These are phyloP conservation scores for Hsuehochloa calcarea DNA, from an alignment of 176 grass and related monocot genomes.

Conservation along the genomic window DNA sequence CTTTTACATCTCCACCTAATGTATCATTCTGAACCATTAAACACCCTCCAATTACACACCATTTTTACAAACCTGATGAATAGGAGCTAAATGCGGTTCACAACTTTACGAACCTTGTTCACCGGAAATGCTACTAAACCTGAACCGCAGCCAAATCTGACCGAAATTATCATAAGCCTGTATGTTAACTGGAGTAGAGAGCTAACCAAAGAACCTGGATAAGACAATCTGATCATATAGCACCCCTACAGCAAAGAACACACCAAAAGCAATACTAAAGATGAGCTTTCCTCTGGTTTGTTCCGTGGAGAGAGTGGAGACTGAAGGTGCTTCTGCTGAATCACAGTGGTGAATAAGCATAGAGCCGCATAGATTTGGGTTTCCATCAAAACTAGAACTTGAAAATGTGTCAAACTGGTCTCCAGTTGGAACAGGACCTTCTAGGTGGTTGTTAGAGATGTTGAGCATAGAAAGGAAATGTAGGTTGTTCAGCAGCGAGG, in stretches of 20 bases:
- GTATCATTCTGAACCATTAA: too few relatives aligned
- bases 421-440: conserved; percentile 24
- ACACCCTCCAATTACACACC: too few relatives aligned
- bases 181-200: not conserved
- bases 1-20: too few relatives aligned
- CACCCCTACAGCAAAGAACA: not conserved
- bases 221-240: conserved; percentile 6
- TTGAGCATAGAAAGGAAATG: conserved; percentile 45
- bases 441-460: conserved; percentile 22
- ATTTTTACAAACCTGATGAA: too few relatives aligned
- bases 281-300: not conserved
- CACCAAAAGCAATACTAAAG: not conserved
- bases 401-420: conserved; percentile 40
- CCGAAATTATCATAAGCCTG: not conserved
- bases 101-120: not conserved
- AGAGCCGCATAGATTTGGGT: conserved; percentile 18
- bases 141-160: not conserved
- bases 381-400: conserved; percentile 27
- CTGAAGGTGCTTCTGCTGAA: not conserved
- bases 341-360: conserved; percentile 5
- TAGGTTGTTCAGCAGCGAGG: not conserved
- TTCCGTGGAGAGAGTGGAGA: not conserved
- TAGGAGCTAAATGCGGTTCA: not conserved
- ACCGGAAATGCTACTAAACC: not conserved
- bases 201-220: conserved; percentile 17